Conservation (phyloP, 169 alveolate genomes). For the Plasmodium coatneyi region DNA sequence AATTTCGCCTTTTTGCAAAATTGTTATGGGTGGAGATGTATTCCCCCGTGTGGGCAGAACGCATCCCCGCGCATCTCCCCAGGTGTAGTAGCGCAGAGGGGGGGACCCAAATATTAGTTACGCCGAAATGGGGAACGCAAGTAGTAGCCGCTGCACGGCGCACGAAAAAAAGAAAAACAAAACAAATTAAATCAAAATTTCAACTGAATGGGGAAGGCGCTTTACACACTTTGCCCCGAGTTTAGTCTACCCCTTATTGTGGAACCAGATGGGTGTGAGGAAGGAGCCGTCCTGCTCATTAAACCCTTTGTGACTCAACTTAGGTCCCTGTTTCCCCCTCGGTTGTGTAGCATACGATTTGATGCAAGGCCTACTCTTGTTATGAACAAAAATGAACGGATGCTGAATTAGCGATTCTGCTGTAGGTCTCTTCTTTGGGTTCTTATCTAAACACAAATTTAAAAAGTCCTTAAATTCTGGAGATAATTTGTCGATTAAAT, state of each 20-base stretch:
- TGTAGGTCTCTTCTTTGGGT: conserved; percentile 80
- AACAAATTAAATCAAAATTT: no score
- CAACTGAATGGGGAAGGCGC: background rate
- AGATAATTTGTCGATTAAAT: conserved; percentile 74
- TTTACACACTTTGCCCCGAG: background rate
- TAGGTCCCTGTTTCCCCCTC: conserved; percentile 71
- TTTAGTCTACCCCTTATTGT: conserved; percentile 19
- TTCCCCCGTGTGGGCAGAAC: background rate
- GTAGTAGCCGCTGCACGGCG: background rate
- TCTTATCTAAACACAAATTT: conserved; percentile 83
- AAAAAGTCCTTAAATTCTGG: conserved; percentile 78
- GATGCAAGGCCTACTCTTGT: conserved; percentile 76
- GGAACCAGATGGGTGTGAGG: conserved; percentile 71
- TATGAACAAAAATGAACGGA: conserved; percentile 81
- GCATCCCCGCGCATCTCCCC: background rate
- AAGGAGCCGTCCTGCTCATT: conserved; percentile 73
- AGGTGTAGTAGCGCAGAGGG: background rate
- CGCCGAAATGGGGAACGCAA: background rate
- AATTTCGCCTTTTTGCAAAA: background rate
- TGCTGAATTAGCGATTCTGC: conserved; percentile 79
- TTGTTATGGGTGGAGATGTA: background rate
- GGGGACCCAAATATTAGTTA: background rate
- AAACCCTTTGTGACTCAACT: conserved; percentile 61
- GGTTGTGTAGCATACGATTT: conserved; percentile 79
- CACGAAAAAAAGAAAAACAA: background rate